These are phyloP conservation scores for Kluyveromyces marxianus DNA, from an alignment of 1,139 yeast genomes.

Conservation along the genomic window DNA sequence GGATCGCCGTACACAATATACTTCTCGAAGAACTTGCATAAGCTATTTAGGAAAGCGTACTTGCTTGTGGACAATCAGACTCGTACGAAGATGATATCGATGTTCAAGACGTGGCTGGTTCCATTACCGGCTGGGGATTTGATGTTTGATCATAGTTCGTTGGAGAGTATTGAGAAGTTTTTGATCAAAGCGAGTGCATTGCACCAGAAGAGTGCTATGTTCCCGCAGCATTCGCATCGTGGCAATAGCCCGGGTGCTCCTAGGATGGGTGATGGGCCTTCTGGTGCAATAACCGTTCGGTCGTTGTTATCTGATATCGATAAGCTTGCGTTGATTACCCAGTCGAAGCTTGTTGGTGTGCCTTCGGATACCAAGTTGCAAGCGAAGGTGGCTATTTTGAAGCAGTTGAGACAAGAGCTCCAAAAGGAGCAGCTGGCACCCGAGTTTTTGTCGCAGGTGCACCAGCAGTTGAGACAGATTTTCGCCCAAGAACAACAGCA, in stretches of 20 bases:
- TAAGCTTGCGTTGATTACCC: conserved; percentile 34
- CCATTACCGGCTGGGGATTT: conserved; percentile 46
- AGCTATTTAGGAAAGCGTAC: conserved; percentile 65
- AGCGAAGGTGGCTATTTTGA: conserved; percentile 30
- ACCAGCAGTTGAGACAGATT: conserved; percentile 35
- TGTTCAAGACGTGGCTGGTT: conserved; percentile 84
- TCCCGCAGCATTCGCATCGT: conserved; percentile 8
- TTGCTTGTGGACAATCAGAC: conserved; percentile 69
- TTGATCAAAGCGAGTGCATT: conserved; percentile 48
- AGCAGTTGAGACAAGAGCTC: conserved; percentile 31
- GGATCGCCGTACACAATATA: conserved; percentile 81
- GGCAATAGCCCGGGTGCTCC: conserved; percentile 20
- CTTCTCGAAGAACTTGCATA: conserved; percentile 39
- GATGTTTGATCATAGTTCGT: conserved; percentile 63
- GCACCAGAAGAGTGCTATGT: conserved; percentile 27
- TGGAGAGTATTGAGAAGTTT: conserved; percentile 68
- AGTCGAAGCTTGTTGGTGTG: conserved; percentile 31
- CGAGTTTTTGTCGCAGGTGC: conserved; percentile 34
- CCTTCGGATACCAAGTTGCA: conserved; percentile 36
- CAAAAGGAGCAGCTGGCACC: conserved; percentile 33
- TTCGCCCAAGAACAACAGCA: conserved; percentile 31
- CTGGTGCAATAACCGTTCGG: no score
- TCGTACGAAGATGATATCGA: conserved; percentile 62
- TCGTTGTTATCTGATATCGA: conserved; percentile 33
- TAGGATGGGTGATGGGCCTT: no score